Percentiles rank a stretch among this genome's conserved stretches.
Conservation (phyloP, 2,329 filamentous ascomycete species). For the Emydomyces testavorans region DNA sequence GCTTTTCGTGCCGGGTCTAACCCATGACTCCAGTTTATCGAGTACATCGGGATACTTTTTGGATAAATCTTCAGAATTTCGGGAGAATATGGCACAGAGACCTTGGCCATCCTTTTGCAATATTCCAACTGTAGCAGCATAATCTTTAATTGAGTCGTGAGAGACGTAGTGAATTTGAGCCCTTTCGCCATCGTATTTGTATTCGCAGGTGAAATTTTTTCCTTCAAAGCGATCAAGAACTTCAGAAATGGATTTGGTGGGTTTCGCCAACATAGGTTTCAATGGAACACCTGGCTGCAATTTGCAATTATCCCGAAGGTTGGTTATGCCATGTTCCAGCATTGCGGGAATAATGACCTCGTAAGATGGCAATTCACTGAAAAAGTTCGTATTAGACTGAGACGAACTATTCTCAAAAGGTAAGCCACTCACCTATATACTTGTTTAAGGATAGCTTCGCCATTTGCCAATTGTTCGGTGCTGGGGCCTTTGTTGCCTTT, state of each 20-base stretch:
- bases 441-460: conserved; percentile 74
- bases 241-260: conserved; percentile 95
- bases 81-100: conserved; percentile 85
- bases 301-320: conserved; percentile 74
- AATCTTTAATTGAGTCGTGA: conserved; percentile 60
- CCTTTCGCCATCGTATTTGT: conserved; percentile 95
- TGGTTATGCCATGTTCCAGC: conserved; percentile 72
- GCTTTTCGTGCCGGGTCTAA: conserved; percentile 78
- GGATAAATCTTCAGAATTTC: conserved; percentile 92
- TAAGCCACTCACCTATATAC: conserved; percentile 59
- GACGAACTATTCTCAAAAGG: not conserved
- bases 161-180: conserved; percentile 98
- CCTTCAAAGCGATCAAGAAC: conserved; percentile 92
- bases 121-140: conserved; percentile 49
- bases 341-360: conserved; percentile 88
- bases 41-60: conserved; percentile 97
- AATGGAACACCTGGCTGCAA: conserved; percentile 85
- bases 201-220: conserved; percentile 94
- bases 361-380: conserved; percentile 87
- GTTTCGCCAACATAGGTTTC: conserved; percentile 97
- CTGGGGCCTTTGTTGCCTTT: conserved; percentile 58
- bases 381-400: not conserved
- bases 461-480: conserved; percentile 66
- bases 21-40: conserved; percentile 74
- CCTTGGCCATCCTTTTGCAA: conserved; percentile 56